phyloP scores from a whole-genome alignment of 805 yeast genomes.

The Candida ponderosae region DNA sequence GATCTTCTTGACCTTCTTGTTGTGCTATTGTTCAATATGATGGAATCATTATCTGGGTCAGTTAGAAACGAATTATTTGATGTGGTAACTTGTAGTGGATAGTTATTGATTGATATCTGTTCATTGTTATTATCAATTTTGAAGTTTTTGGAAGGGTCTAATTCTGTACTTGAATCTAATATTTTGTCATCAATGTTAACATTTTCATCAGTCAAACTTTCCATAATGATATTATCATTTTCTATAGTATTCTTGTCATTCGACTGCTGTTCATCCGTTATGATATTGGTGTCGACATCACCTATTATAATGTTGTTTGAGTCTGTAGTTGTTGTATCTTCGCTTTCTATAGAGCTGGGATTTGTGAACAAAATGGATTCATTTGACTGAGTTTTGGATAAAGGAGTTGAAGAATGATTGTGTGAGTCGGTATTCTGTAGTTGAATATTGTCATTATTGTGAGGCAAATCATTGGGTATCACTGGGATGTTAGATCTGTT shows the following conservation, averaged over 20 bases:
- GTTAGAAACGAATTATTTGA: slow-evolving; percentile 26
- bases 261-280: not conserved
- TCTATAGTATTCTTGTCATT: not conserved
- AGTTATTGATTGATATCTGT: too few relatives aligned
- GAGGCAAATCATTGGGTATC: too few relatives aligned
- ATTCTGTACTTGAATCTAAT: too few relatives aligned
- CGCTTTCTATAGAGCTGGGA: slow-evolving; percentile 16
- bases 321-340: slow-evolving; percentile 13
- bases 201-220: too few relatives aligned
- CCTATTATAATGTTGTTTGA: not conserved
- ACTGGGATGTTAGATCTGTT: too few relatives aligned
- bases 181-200: too few relatives aligned
- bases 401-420: slow-evolving; percentile 9
- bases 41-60: slow-evolving; percentile 23
- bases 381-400: slow-evolving; percentile 17
- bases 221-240: not conserved
- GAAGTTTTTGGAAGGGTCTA: too few relatives aligned
- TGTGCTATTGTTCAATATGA: slow-evolving; percentile 24
- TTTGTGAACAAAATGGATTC: slow-evolving; percentile 20
- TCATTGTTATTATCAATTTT: too few relatives aligned
- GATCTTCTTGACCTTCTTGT: slow-evolving; percentile 16
- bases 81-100: too few relatives aligned
- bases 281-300: not conserved
- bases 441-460: too few relatives aligned
- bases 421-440: too few relatives aligned